Conservation (phyloP, 768 basidiomycete genomes). For the Rhodotorula diobovata region DNA sequence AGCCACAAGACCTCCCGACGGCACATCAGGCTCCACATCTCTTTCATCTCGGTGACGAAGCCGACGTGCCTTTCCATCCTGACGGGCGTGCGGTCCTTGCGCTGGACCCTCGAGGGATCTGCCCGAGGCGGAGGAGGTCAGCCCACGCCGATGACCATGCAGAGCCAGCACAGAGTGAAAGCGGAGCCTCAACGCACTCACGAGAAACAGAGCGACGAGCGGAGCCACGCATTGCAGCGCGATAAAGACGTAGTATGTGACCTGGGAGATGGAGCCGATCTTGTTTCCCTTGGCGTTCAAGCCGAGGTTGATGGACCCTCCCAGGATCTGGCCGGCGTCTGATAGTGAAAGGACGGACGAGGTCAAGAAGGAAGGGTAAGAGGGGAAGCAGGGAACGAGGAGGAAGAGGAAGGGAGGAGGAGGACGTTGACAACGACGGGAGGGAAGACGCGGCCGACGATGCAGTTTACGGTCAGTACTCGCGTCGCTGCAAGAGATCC, state of each 20-base stretch:
- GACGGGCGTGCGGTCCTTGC: conserved; percentile 1
- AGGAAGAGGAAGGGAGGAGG: too few species aligned
- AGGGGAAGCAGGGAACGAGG: too few species aligned
- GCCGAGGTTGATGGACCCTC: conserved; percentile 44
- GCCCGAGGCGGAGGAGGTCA: neutral
- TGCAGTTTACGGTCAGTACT: too few species aligned
- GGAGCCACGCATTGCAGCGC: conserved; percentile 18
- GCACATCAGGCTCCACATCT: neutral
- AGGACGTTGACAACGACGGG: too few species aligned
- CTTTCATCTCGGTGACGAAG: conserved; percentile 13
- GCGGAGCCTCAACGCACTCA: conserved; percentile 1
- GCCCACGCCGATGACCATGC: too few species aligned
- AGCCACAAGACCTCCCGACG: conserved; percentile 14
- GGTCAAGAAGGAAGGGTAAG: too few species aligned
- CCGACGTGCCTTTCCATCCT: conserved; percentile 1
- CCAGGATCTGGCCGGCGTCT: conserved; percentile 43
- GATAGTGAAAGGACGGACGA: too few species aligned
- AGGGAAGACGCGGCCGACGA: too few species aligned
- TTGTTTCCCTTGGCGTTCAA: conserved; percentile 40
- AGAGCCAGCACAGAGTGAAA: too few species aligned
- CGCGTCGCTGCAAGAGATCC: too few species aligned
- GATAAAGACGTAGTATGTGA: conserved; percentile 30
- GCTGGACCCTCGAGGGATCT: conserved; percentile 4
- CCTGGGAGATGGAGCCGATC: neutral
- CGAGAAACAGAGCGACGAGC: conserved; percentile 5